Evolutionary conservation across 1,284 basidiomycete genomes (phyloP).

Genomic region (Meripilus lineatus): DNA sequence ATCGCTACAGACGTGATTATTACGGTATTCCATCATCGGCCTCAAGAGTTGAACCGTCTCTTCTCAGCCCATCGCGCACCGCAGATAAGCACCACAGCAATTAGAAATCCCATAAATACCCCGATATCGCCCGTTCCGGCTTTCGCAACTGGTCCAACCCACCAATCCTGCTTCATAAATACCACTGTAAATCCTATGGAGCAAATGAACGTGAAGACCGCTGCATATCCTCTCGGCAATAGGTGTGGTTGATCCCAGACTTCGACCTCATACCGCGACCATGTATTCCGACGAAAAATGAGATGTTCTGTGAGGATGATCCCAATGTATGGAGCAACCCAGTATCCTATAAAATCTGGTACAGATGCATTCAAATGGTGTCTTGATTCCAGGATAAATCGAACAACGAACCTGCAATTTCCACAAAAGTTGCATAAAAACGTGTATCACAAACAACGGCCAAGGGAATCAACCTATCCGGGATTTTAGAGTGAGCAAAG

Average conservation of each 20-base stretch:
- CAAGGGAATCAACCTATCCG: slow-evolving; percentile 49
- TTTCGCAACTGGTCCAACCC: slow-evolving; percentile 41
- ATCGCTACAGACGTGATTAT: too few species aligned
- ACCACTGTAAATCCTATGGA: slow-evolving; percentile 48
- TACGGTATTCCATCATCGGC: too few species aligned
- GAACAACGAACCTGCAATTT: slow-evolving; percentile 43
- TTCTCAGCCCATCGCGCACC: slow-evolving; percentile 36
- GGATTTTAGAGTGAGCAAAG: too few species aligned
- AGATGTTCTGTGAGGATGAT: slow-evolving; percentile 56
- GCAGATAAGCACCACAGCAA: slow-evolving; percentile 37
- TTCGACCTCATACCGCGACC: slow-evolving; percentile 29
- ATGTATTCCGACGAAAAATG: slow-evolving; percentile 40
- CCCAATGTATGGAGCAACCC: slow-evolving; percentile 49
- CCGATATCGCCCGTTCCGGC: slow-evolving; percentile 54
- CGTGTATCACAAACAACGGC: slow-evolving; percentile 54
- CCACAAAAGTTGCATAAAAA: slow-evolving; percentile 53
- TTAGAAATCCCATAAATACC: slow-evolving; percentile 44
- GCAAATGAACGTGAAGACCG: slow-evolving; percentile 41
- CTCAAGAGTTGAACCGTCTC: slow-evolving; percentile 17
- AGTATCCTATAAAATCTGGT: slow-evolving; percentile 52
- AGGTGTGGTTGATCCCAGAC: slow-evolving; percentile 37
- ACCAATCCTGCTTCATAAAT: slow-evolving; percentile 60
- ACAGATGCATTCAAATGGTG: slow-evolving; percentile 1
- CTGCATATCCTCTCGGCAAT: slow-evolving; percentile 44
- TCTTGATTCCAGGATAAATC: slow-evolving; percentile 7